phyloP scores from a whole-genome alignment of 2,329 filamentous ascomycete species.

The Botryosphaeria agaves region DNA sequence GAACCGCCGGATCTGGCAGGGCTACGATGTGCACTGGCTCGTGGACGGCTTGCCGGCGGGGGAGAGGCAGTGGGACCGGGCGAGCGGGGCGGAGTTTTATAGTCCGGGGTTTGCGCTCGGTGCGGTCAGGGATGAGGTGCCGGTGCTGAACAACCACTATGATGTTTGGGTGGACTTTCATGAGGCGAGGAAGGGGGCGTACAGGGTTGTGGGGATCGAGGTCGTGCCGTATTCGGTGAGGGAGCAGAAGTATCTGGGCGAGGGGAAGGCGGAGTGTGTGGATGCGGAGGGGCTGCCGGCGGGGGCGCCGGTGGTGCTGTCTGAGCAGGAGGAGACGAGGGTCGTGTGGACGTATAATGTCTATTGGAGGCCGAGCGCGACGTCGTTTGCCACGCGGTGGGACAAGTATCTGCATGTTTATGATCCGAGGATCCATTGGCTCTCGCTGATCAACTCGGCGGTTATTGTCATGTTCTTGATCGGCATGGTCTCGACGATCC shows the following conservation, averaged over 20 bases:
- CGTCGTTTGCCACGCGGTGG: constrained; percentile 93
- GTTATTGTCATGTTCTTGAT: constrained; percentile 87
- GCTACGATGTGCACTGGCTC: constrained; percentile 89
- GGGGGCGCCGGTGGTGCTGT: constrained; percentile 40
- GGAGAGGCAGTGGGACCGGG: constrained; percentile 60
- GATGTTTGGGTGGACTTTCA: constrained; percentile 91
- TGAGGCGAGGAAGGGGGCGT: constrained; percentile 52
- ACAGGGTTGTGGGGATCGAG: constrained; percentile 79
- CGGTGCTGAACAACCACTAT: constrained; percentile 81
- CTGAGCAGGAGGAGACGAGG: constrained; percentile 41
- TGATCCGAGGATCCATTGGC: constrained; percentile 98
- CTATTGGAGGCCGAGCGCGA: constrained; percentile 68
- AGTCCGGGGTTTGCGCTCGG: constrained; percentile 82
- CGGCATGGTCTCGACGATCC: constrained; percentile 80
- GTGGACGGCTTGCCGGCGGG: constrained; percentile 88
- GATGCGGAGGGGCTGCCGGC: constrained; percentile 25
- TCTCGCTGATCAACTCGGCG: constrained; percentile 90
- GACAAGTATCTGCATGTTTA: constrained; percentile 97
- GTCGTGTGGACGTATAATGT: constrained; percentile 89
- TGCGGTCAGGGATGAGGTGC: constrained; percentile 7
- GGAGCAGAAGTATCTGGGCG: constrained; percentile 35
- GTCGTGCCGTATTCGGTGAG: constrained; percentile 64
- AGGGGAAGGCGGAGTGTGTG: constrained; percentile 45
- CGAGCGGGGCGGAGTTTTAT: constrained; percentile 67
- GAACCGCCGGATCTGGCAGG: constrained; percentile 64